phyloP scores from a whole-genome alignment of 495 filamentous ascomycete genomes.

The Chlorociboria aeruginascens region DNA sequence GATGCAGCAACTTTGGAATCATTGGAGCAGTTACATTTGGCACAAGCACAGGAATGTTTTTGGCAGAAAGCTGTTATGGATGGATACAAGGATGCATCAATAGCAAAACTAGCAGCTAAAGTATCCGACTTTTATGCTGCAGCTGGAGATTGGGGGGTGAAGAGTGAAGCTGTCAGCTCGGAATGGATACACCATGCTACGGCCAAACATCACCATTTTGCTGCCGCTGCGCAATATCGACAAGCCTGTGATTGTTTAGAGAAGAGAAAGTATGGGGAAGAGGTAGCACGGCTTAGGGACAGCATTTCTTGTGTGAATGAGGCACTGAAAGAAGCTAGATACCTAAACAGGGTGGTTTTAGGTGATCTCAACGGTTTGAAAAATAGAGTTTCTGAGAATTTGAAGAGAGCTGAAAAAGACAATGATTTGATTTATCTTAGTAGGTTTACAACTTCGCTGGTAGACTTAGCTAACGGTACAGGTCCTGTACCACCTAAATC shows the following conservation, averaged over 20 bases:
- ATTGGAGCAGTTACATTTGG: conserved; percentile 71
- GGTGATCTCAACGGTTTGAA: conserved; percentile 79
- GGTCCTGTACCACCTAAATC: conserved; percentile 77
- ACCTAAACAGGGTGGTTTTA: conserved; percentile 73
- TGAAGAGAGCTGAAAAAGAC: conserved; percentile 90
- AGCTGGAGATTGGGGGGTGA: conserved; percentile 75
- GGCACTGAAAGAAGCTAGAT: conserved; percentile 72
- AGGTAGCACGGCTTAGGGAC: conserved; percentile 78
- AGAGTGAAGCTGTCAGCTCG: conserved; percentile 76
- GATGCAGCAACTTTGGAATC: conserved; percentile 77
- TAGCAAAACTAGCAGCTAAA: conserved; percentile 81
- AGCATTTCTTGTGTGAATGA: conserved; percentile 74
- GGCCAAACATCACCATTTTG: conserved; percentile 96
- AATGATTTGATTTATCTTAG: conserved; percentile 88
- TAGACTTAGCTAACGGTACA: conserved; percentile 15
- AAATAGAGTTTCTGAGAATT: conserved; percentile 66
- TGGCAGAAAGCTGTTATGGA: conserved; percentile 98
- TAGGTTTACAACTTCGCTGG: conserved; percentile 20
- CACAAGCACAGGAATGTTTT: conserved; percentile 92
- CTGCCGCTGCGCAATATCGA: conserved; percentile 90
- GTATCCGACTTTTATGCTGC: conserved; percentile 86
- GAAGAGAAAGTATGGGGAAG: conserved; percentile 90
- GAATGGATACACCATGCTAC: conserved; percentile 98
- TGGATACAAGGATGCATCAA: conserved; percentile 77
- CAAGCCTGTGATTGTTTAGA: conserved; percentile 87